These are phyloP conservation scores for Boletus eberwhitei DNA, from an alignment of 768 basidiomycete species.

Conservation along the genomic window DNA sequence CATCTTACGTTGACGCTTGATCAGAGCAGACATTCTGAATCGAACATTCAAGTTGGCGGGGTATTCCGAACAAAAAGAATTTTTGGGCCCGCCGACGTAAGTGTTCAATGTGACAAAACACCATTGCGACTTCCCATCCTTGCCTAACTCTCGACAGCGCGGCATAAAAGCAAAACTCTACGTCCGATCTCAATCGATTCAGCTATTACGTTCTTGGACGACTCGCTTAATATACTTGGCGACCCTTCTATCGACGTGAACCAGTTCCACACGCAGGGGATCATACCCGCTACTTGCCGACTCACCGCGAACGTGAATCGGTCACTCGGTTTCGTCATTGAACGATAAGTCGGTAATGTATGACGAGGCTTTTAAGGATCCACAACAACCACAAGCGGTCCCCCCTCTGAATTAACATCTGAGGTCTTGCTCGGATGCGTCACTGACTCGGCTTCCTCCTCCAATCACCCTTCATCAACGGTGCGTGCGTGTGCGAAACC, in stretches of 20 bases:
- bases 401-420: background rate
- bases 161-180: background rate
- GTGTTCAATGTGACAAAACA: background rate
- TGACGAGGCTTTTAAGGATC: background rate
- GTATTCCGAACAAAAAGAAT: background rate
- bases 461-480: background rate
- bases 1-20: background rate
- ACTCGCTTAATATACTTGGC: background rate
- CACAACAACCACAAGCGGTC: background rate
- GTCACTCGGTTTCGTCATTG: background rate
- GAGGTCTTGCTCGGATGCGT: background rate
- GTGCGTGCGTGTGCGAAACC: background rate
- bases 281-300: background rate
- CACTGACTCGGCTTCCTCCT: background rate
- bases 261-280: background rate
- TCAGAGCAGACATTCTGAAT: background rate
- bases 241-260: background rate
- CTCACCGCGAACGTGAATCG: background rate
- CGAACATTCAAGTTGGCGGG: too few relatives aligned
- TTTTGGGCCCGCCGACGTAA: background rate
- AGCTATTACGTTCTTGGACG: background rate
- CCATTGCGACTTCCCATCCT: background rate
- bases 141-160: background rate
- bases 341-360: conserved; percentile 3
- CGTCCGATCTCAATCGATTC: background rate